These are phyloP conservation scores for Corylus heterophylla DNA, from an alignment of 306 rosid species.

Conservation along the genomic window DNA sequence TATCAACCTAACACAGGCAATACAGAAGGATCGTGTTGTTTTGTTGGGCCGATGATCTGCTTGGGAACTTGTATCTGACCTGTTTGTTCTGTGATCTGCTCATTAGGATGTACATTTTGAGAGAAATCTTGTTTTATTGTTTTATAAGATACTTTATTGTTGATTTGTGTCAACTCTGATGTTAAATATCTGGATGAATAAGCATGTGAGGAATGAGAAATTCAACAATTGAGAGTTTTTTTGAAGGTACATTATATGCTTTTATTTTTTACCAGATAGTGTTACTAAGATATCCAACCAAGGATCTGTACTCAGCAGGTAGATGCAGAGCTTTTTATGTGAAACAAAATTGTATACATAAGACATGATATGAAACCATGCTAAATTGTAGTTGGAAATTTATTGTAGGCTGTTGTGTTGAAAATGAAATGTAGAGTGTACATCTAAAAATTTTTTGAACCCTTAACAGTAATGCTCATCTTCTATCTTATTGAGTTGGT, in stretches of 20 bases:
- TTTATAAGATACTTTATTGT: background rate
- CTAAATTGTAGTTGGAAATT: too few species aligned
- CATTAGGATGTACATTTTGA: background rate
- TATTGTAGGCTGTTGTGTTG: too few species aligned
- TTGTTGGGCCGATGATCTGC: conserved; percentile 63
- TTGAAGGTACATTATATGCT: background rate
- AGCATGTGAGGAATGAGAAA: background rate
- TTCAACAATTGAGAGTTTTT: background rate
- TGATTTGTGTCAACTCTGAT: background rate
- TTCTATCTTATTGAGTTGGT: too few species aligned
- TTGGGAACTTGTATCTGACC: background rate
- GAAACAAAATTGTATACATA: too few species aligned
- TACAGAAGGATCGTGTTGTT: conserved; percentile 86
- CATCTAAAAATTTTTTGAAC: too few species aligned
- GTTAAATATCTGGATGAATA: background rate
- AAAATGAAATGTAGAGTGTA: too few species aligned
- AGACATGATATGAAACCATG: too few species aligned
- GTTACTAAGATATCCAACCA: too few species aligned
- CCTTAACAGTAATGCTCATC: too few species aligned
- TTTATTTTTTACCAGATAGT: too few species aligned
- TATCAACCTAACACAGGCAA: conserved; percentile 64
- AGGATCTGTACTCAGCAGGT: too few species aligned
- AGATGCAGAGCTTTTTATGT: too few species aligned
- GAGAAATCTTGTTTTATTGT: background rate
- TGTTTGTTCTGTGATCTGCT: background rate